Evolutionary conservation across 345 rosid genomes (phyloP), one percentile per base, ranked within the genome.

Genomic region (Hibiscus tridactylites): DNA sequence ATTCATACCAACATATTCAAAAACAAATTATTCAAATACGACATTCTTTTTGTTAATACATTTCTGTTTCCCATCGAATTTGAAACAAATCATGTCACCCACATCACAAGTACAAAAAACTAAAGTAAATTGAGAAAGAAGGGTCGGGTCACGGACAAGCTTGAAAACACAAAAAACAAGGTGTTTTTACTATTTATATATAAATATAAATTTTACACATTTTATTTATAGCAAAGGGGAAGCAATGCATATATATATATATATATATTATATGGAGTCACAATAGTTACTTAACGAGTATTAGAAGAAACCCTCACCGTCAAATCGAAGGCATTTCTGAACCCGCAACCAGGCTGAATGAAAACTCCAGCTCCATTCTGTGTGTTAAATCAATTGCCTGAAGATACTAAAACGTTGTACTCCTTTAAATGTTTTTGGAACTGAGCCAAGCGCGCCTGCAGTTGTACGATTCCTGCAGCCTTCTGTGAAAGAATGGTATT

Each of bases 381-480:
- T 52, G 12, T 13, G 4, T 39, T 28, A 52, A 10, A 64, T 78
- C 79, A 78, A 24, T 66, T 68, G 52, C 61, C 39, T 31, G 77
- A 80, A 26, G 87, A 83, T 65, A 83, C 76, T 49, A 88, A 64
- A 46, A 88, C 87, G 15, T 81, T 79, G 21, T 81, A 77, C 58
- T 88, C 85, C 58, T 80, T 81, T 71, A 88, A 68, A 58, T 69
- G 87, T 73, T 72, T 84, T 60, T 86, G 87, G 63, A 88, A 88
- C 21, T 81, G 84, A 72, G 85, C 84, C 77, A 88, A 67, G 10
- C 76, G 85, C 6, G 76, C 70, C 72, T 83, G 90, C 24, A 88
- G 75, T 70, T 86, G 88, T 42, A 77, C 62, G 44, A 88, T 83
- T 66, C 87, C 90, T 63, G 88, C 81, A 53, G 92, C 88, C 75